Conservation (phyloP, 2,329 filamentous ascomycete genomes). For the Arachnomyces sp. region DNA sequence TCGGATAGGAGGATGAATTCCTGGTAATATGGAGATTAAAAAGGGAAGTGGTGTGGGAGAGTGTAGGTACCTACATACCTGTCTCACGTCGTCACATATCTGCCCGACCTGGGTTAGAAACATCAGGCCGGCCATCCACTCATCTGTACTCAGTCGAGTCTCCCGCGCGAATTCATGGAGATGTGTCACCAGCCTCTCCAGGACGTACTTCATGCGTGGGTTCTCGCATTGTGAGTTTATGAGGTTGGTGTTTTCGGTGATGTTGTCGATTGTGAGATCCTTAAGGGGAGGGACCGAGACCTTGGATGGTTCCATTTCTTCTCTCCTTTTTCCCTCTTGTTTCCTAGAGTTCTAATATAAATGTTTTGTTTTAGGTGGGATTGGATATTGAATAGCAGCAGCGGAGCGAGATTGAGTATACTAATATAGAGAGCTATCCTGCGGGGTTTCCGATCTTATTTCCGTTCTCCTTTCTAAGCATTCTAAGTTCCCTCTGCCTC, state of each 20-base stretch:
- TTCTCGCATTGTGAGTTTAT: slow-evolving; percentile 67
- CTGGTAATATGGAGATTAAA: slow-evolving; percentile 24
- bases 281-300: slow-evolving; percentile 32
- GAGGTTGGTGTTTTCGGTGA: slow-evolving; percentile 38
- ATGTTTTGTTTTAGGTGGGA: no score
- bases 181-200: slow-evolving; percentile 67
- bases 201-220: slow-evolving; percentile 61
- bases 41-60: neutral
- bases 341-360: no score
- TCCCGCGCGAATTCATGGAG: slow-evolving; percentile 77
- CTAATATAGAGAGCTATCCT: no score
- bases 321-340: neutral
- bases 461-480: no score
- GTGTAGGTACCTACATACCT: slow-evolving; percentile 42
- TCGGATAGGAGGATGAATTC: slow-evolving; percentile 81
- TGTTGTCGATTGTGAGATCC: slow-evolving; percentile 24
- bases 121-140: slow-evolving; percentile 68
- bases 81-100: slow-evolving; percentile 65
- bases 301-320: slow-evolving; percentile 34
- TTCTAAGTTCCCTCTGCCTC: no score
- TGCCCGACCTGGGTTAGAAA: slow-evolving; percentile 68
- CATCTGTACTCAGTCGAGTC: slow-evolving; percentile 64
- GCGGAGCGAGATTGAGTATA: no score
- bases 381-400: no score
- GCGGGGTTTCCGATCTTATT: no score